These are phyloP conservation scores for Podospora comata DNA, from an alignment of 495 filamentous ascomycete species.

Conservation along the genomic window DNA sequence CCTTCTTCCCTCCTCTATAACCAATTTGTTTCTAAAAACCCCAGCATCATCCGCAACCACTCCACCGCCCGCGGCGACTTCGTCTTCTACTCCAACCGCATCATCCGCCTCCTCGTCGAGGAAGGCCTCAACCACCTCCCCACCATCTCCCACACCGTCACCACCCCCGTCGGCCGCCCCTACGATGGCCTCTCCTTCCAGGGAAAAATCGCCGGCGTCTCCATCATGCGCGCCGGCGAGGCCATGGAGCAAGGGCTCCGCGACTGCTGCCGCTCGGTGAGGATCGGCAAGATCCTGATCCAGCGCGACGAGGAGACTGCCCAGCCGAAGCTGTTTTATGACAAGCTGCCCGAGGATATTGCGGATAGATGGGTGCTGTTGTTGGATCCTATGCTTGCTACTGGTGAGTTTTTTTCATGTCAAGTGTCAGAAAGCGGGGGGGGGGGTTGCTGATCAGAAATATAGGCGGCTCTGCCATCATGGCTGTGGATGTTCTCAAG, in stretches of 20 bases:
- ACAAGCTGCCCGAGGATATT: conserved; percentile 94
- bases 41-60: conserved; percentile 91
- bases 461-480: conserved; percentile 86
- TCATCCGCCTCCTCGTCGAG: conserved; percentile 96
- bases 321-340: conserved; percentile 90
- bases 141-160: conserved; percentile 79
- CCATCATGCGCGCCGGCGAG: conserved; percentile 96
- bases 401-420: conserved; percentile 56
- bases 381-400: conserved; percentile 98
- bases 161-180: conserved; percentile 82
- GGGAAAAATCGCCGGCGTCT: conserved; percentile 97
- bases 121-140: conserved; percentile 97
- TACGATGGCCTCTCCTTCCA: conserved; percentile 93
- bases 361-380: conserved; percentile 87
- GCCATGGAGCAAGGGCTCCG: conserved; percentile 96
- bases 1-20: conserved; percentile 19
- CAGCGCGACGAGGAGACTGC: conserved; percentile 94
- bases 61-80: conserved; percentile 89
- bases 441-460: conserved; percentile 15
- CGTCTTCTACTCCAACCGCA: conserved; percentile 98
- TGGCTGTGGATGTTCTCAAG: conserved; percentile 91
- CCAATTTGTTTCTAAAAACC: neutral
- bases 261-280: conserved; percentile 92
- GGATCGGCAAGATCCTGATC: conserved; percentile 97
- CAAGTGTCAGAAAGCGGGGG: neutral